Evolutionary conservation across 2,329 filamentous ascomycete genomes (phyloP).

Genomic region (Rutstroemia sp.): DNA sequence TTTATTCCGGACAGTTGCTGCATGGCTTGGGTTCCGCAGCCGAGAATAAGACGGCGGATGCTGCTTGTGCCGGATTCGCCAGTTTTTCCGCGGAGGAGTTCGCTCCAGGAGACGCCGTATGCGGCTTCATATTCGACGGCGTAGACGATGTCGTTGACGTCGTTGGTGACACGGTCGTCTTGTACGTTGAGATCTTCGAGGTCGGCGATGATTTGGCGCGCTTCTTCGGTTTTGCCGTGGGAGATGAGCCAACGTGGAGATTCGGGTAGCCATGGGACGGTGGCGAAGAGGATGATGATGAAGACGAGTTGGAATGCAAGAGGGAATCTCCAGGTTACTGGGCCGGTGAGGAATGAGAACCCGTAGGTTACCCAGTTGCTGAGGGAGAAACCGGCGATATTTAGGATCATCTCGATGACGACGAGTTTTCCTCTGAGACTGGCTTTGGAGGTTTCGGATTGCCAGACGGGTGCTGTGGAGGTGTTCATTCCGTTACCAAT

Average conservation of each 20-base stretch:
- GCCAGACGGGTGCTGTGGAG: constrained; percentile 30
- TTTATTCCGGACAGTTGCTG: constrained; percentile 42
- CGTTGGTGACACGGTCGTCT: constrained; percentile 45
- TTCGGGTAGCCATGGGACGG: constrained; percentile 28
- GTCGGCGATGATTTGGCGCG: constrained; percentile 28
- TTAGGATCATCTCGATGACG: constrained; percentile 9
- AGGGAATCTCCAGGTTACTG: constrained; percentile 9
- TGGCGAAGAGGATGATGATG: constrained; percentile 4
- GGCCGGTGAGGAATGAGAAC: constrained; percentile 8
- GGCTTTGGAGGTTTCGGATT: constrained; percentile 11
- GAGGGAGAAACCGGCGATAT: constrained; percentile 9
- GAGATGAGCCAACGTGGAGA: constrained; percentile 32
- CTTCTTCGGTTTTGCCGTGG: constrained; percentile 28
- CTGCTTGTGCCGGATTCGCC: constrained; percentile 23
- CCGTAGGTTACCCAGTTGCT: constrained; percentile 10
- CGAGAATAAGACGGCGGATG: constrained; percentile 63
- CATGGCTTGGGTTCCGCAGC: constrained; percentile 54
- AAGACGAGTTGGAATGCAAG: constrained; percentile 12
- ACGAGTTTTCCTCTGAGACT: constrained; percentile 11
- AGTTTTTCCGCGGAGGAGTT: constrained; percentile 2
- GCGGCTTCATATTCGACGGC: constrained; percentile 6
- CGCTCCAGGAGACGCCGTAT: constrained; percentile 4
- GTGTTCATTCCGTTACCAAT: constrained; percentile 61
- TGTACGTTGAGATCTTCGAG: constrained; percentile 32
- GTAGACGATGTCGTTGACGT: constrained; percentile 36